Percentiles rank a stretch among this genome's conserved stretches.
phyloP scores from a whole-genome alignment of 1,284 basidiomycete species.

The Naganishia albida region DNA sequence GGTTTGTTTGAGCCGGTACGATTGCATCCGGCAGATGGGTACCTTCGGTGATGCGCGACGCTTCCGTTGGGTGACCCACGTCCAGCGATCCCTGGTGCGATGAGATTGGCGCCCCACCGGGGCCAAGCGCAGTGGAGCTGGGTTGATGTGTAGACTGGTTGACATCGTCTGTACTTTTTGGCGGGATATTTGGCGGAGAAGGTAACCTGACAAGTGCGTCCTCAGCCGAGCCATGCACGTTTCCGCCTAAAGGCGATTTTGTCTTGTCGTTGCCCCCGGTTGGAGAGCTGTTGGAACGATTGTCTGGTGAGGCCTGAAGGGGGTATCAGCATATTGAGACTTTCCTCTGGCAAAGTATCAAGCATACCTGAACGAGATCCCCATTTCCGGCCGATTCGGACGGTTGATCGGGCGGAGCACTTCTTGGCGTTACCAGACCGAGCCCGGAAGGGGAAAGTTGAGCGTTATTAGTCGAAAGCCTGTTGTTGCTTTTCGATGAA shows the following conservation, averaged over 20 bases:
- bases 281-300: conserved; percentile 1
- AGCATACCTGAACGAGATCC: background rate
- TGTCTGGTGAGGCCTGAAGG: conserved; percentile 2
- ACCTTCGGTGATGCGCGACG: background rate
- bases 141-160: too few relatives aligned
- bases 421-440: background rate
- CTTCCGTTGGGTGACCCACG: background rate
- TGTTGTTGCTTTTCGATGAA: conserved; percentile 8
- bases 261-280: conserved; percentile 6
- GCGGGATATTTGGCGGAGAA: background rate
- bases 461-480: background rate
- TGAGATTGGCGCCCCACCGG: background rate
- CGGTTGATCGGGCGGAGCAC: background rate
- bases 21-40: too few relatives aligned
- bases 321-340: too few relatives aligned
- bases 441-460: conserved; percentile 2
- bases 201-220: conserved; percentile 6
- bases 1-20: background rate
- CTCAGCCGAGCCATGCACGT: background rate
- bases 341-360: background rate
- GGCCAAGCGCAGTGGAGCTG: too few relatives aligned
- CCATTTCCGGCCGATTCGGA: background rate
- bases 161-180: background rate
- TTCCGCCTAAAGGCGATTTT: conserved; percentile 6
- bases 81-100: background rate